These are phyloP conservation scores for Trypanosoma cruzi DNA, from an alignment of 208 protist species.

Conservation along the genomic window DNA sequence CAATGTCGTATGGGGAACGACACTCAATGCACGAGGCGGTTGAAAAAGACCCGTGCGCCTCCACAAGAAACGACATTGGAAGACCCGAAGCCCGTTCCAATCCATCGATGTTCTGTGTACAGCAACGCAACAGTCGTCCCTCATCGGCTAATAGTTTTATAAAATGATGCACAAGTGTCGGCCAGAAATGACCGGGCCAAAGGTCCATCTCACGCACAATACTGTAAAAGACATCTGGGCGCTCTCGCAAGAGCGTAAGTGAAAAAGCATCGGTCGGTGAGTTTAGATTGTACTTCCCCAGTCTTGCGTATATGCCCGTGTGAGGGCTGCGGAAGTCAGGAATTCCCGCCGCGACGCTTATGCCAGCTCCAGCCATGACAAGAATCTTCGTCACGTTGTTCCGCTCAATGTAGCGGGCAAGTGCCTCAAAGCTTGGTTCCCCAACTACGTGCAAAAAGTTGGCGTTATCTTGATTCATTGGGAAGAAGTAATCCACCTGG, in stretches of 20 bases:
- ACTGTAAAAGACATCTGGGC: constrained; percentile 91
- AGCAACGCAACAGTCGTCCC: constrained; percentile 90
- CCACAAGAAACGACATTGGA: constrained; percentile 81
- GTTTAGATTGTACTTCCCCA: constrained; percentile 91
- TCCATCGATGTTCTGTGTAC: constrained; percentile 98
- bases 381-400: constrained; percentile 84
- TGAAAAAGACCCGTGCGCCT: constrained; percentile 96
- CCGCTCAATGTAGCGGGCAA: constrained; percentile 70
- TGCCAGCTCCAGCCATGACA: constrained; percentile 91
- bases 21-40: constrained; percentile 88
- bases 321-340: constrained; percentile 94
- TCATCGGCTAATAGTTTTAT: constrained; percentile 92
- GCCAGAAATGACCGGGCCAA: constrained; percentile 79
- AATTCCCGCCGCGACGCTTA: constrained; percentile 93
- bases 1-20: constrained; percentile 48
- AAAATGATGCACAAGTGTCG: constrained; percentile 94
- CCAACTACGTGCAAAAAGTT: constrained; percentile 46
- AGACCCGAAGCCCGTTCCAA: constrained; percentile 91
- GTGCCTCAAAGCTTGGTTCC: constrained; percentile 42
- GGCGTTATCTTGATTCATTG: not conserved
- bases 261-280: constrained; percentile 92
- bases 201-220: constrained; percentile 89
- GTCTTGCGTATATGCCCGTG: constrained; percentile 93
- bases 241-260: constrained; percentile 82
- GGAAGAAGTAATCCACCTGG: not conserved